Base-by-base conservation (phyloP, 306 rosid genomes). In the Glycyrrhiza uralensis region DNA sequence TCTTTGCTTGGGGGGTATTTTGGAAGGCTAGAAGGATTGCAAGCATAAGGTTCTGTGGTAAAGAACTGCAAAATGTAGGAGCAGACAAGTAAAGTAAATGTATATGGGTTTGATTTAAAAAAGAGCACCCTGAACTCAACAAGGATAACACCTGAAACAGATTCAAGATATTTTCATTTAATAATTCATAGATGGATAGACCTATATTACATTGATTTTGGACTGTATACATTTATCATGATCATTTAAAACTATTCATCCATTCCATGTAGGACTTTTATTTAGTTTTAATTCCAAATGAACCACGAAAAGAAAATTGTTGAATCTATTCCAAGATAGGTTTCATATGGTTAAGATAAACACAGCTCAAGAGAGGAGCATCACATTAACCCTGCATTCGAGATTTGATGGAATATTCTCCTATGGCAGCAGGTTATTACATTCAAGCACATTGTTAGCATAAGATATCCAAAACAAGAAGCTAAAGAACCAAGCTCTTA, bases 1-100 rank as follows among this genome's bases (percentile, higher is more conserved):
- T 93, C 98, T 83, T 93, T 93, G 82, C 90, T 93, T 14, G 98
- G 97, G 3, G 98, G 93, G 81, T 93, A 93, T 76, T 93, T 82
- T 65, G 98, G 98, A 72, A 90, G 96, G 81, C 89, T 90, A 57
- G 98, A 90, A 66, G 98, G 98, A 71, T 90, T 86, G 44, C 97
- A 93, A 20, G 97, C 90, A 90, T 81, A 84, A 45, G 98, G 98
- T 74, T 90, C 90, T 19, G 88, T 84, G 32, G 80, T 81, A 86
- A 90, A 93, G 84, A 93, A 87, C 98, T 93, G 89, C 83, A 85
- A 82, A 71, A 62, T 70, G 72, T 61, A 69, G 80, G 26, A 83
- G 51, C 71, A 72, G 44, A 64, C 75, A 50, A 35, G 22, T 56
- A 86, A 78, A 78, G 45, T 57, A 36, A 64, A 70, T 71, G 81